Conservation (phyloP, 2,329 filamentous ascomycete species). For the Calonectria ilicicola region DNA sequence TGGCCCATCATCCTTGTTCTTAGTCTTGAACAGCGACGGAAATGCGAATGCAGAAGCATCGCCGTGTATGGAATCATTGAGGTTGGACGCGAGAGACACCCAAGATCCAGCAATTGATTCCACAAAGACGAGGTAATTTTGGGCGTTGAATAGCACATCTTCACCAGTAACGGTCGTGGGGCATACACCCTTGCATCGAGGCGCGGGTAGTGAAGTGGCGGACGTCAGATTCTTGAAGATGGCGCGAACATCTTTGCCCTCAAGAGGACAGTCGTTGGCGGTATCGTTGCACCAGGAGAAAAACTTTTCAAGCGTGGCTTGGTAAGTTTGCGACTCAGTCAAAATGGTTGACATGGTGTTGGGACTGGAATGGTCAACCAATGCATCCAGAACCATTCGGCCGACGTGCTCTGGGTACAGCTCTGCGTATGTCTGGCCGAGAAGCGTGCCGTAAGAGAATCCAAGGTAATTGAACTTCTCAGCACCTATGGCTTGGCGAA, state of each 20-base stretch:
- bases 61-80: slow-evolving; percentile 30
- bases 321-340: slow-evolving; percentile 29
- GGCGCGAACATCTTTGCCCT: slow-evolving; percentile 30
- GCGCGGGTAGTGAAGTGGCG: slow-evolving; percentile 28
- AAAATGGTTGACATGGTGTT: slow-evolving; percentile 29
- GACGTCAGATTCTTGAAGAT: slow-evolving; percentile 30
- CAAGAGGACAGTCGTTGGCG: slow-evolving; percentile 30
- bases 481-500: slow-evolving; percentile 35
- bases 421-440: slow-evolving; percentile 48
- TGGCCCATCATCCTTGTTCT: not conserved
- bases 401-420: slow-evolving; percentile 44
- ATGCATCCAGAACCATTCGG: slow-evolving; percentile 43
- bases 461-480: slow-evolving; percentile 49
- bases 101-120: slow-evolving; percentile 28
- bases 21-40: slow-evolving; percentile 19
- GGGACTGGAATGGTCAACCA: slow-evolving; percentile 39
- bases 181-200: slow-evolving; percentile 21
- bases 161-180: slow-evolving; percentile 36
- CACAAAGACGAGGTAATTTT: slow-evolving; percentile 27
- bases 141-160: slow-evolving; percentile 34
- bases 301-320: slow-evolving; percentile 33
- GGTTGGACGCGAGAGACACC: slow-evolving; percentile 23
- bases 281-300: slow-evolving; percentile 38
- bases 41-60: slow-evolving; percentile 38
- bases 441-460: slow-evolving; percentile 50